Percentiles rank a stretch among this genome's conserved stretches.
Conservation (phyloP, 257 asterid genomes). For the Solanum medicagineum region DNA sequence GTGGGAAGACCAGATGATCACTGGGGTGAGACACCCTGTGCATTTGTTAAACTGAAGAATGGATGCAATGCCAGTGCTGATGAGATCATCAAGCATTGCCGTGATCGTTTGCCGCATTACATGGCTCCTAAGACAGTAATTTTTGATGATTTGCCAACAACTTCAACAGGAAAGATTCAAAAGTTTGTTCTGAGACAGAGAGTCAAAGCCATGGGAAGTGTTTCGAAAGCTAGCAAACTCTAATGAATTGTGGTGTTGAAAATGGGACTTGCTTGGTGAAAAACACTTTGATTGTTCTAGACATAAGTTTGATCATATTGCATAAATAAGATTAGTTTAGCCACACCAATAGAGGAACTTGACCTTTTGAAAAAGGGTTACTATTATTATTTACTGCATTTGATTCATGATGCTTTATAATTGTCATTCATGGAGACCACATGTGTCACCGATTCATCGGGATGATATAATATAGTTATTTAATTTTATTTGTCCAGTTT, state of each 20-base stretch:
- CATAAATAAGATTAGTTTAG: background rate
- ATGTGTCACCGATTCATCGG: conserved; percentile 53
- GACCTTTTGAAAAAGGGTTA: background rate
- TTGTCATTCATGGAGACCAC: conserved; percentile 43
- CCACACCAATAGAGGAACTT: background rate
- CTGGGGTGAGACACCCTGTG: background rate
- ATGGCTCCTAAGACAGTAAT: background rate
- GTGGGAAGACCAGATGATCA: background rate
- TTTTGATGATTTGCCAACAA: background rate
- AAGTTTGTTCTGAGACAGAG: background rate
- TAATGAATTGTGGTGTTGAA: background rate
- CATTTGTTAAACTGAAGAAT: background rate
- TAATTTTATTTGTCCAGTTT: no score
- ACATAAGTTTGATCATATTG: background rate
- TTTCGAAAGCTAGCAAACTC: background rate
- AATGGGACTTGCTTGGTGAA: background rate
- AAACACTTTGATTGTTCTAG: background rate
- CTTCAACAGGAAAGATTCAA: background rate
- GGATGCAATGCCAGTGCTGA: background rate
- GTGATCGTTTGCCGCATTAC: background rate
- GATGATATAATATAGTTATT: no score
- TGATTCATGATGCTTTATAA: background rate
- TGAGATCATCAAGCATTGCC: background rate
- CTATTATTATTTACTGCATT: background rate
- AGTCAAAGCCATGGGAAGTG: background rate